Evolutionary conservation across 1,284 basidiomycete species (phyloP).

Genomic region (Xerocomus nothofagi): DNA sequence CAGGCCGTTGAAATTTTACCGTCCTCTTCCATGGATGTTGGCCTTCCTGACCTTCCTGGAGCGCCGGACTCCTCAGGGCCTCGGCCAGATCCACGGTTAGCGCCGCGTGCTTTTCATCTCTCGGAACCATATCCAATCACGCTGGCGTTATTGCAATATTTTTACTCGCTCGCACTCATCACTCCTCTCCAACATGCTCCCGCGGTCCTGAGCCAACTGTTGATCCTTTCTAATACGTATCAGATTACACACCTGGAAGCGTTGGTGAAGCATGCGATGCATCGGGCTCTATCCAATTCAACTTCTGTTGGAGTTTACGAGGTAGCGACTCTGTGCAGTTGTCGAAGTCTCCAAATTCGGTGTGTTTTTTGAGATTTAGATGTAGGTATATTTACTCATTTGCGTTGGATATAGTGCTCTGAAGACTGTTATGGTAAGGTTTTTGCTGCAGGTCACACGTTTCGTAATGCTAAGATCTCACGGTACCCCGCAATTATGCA

Average conservation of each 20-base stretch:
- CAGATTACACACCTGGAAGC: slow-evolving; percentile 71
- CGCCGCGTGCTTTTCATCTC: slow-evolving; percentile 76
- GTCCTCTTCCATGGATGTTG: slow-evolving; percentile 53
- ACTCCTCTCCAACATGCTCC: slow-evolving; percentile 91
- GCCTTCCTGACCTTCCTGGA: slow-evolving; percentile 58
- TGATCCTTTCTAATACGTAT: slow-evolving; percentile 86
- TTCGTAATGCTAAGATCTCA: slow-evolving; percentile 10
- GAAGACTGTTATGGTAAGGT: slow-evolving; percentile 71
- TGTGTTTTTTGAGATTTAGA: slow-evolving; percentile 36
- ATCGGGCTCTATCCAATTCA: slow-evolving; percentile 78
- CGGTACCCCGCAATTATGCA: slow-evolving; percentile 28
- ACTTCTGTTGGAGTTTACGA: slow-evolving; percentile 91
- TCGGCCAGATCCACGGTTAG: slow-evolving; percentile 71
- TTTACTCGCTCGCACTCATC: slow-evolving; percentile 83
- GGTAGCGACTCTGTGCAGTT: slow-evolving; percentile 88
- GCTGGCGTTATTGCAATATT: slow-evolving; percentile 87
- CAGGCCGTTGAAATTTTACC: slow-evolving; percentile 58
- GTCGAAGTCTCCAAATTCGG: slow-evolving; percentile 86
- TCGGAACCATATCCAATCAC: slow-evolving; percentile 90
- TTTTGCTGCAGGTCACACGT: slow-evolving; percentile 6
- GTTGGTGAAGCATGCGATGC: slow-evolving; percentile 90
- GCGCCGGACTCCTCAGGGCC: slow-evolving; percentile 44
- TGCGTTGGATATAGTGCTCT: slow-evolving; percentile 50
- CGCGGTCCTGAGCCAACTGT: slow-evolving; percentile 82
- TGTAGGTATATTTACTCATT: slow-evolving; percentile 16